Percentiles rank a stretch among this genome's conserved stretches.
Conservation (phyloP, 495 filamentous ascomycete species). For the Podospora pseudopauciseta region DNA sequence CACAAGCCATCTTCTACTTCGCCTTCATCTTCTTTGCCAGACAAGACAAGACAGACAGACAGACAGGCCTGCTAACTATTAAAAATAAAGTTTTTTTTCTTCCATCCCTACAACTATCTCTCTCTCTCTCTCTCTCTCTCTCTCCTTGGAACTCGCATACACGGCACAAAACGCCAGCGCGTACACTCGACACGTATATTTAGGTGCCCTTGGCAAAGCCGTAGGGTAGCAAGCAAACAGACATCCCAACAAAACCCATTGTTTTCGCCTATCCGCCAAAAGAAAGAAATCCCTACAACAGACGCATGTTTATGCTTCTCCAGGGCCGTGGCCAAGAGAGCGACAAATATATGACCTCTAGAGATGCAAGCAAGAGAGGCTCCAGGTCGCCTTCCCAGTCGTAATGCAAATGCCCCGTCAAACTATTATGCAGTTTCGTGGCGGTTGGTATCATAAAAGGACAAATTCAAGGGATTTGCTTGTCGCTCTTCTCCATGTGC, state of each 20-base stretch:
- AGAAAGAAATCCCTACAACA: not conserved
- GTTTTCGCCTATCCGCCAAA: not conserved
- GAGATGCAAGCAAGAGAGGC: slow-evolving; percentile 3
- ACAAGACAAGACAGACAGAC: not conserved
- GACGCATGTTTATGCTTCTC: not conserved
- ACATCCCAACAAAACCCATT: not conserved
- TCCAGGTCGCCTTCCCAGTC: not conserved
- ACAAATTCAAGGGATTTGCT: not conserved
- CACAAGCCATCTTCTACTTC: not conserved
- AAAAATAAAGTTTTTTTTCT: not conserved
- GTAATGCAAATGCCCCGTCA: not conserved
- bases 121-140: not conserved
- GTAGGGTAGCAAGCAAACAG: not conserved
- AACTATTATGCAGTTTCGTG: not conserved
- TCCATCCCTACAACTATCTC: not conserved
- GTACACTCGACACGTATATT: no score
- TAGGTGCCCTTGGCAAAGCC: no score
- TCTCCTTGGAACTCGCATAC: not conserved
- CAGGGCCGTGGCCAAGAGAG: slow-evolving; percentile 3
- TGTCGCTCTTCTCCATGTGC: slow-evolving; percentile 8
- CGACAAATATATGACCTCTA: not conserved
- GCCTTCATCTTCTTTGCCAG: not conserved
- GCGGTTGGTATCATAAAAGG: not conserved
- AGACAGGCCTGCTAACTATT: not conserved
- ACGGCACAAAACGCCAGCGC: no score